Evolutionary conservation across 2,329 filamentous ascomycete species (phyloP).

Genomic region (Zymoseptoria passerinii): DNA sequence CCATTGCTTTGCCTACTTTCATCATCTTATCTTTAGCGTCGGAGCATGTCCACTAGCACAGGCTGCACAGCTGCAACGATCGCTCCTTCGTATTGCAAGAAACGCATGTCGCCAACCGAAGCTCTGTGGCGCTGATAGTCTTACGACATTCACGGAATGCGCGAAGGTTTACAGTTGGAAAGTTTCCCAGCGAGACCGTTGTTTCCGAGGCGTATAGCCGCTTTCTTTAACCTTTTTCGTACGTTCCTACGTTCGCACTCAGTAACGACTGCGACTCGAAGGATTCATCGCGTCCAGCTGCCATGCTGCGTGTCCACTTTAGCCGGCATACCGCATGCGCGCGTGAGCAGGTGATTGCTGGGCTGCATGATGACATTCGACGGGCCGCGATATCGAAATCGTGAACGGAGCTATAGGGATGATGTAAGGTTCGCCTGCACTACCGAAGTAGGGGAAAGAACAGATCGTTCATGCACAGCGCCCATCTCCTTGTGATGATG

Average conservation of each 20-base stretch:
- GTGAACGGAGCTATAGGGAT: neutral
- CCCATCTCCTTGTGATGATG: neutral
- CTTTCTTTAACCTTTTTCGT: neutral
- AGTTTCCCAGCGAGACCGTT: neutral
- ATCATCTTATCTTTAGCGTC: neutral
- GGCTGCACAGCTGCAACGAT: neutral
- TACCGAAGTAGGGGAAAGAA: neutral
- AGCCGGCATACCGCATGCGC: neutral
- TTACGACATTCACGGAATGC: neutral
- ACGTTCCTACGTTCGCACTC: neutral
- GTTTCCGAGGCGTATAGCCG: neutral
- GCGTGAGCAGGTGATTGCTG: neutral
- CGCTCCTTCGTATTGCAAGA: neutral
- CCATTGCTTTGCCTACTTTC: neutral
- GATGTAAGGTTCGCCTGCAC: neutral
- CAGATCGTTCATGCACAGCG: neutral
- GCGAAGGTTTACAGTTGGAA: neutral
- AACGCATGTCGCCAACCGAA: neutral
- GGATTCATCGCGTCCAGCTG: neutral
- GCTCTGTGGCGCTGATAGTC: neutral
- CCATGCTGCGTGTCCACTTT: neutral
- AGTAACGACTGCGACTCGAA: neutral
- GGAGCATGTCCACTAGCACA: neutral
- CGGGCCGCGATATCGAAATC: neutral
- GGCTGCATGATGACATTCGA: neutral